These are phyloP conservation scores for Geranomyces michiganensis DNA, from an alignment of 192 early-diverging fungal species.

Conservation along the genomic window DNA sequence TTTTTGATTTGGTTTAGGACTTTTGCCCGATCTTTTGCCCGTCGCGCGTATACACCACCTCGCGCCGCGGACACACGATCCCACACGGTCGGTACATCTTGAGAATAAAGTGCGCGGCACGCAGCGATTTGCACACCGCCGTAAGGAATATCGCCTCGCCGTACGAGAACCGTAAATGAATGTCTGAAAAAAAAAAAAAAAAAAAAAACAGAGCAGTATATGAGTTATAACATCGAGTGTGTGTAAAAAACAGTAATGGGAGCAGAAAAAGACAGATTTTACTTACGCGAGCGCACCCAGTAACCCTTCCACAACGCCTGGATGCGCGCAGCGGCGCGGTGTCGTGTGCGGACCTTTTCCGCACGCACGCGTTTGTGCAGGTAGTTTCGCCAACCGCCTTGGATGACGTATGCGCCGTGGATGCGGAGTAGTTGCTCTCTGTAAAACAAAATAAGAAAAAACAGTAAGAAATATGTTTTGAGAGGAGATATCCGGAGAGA, in stretches of 20 bases:
- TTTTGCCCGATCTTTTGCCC: conserved; percentile 14
- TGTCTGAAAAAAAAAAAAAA: conserved; percentile 32
- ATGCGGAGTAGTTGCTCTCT: conserved; percentile 44
- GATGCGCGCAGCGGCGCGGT: conserved; percentile 55
- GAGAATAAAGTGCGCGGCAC: conserved; percentile 57
- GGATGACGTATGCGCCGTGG: conserved; percentile 55
- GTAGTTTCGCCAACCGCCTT: conserved; percentile 54
- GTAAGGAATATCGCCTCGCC: conserved; percentile 63
- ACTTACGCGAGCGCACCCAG: conserved; percentile 60
- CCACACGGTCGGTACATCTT: conserved; percentile 62
- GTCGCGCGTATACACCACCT: conserved; percentile 17
- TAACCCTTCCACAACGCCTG: conserved; percentile 64
- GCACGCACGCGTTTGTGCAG: conserved; percentile 43
- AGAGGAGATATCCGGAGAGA: neutral
- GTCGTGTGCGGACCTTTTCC: conserved; percentile 57
- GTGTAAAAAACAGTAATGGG: conserved; percentile 9
- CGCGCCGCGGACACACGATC: conserved; percentile 48
- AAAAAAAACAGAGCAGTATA: neutral
- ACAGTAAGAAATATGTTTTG: neutral
- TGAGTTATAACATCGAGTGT: conserved; percentile 12
- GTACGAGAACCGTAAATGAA: conserved; percentile 59
- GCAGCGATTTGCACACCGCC: conserved; percentile 58
- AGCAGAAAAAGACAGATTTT: neutral
- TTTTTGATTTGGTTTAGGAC: neutral
- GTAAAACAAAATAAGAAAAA: neutral